Conservation (phyloP, 106 monocot genomes). For the Dendrobium chrysotoxum region DNA sequence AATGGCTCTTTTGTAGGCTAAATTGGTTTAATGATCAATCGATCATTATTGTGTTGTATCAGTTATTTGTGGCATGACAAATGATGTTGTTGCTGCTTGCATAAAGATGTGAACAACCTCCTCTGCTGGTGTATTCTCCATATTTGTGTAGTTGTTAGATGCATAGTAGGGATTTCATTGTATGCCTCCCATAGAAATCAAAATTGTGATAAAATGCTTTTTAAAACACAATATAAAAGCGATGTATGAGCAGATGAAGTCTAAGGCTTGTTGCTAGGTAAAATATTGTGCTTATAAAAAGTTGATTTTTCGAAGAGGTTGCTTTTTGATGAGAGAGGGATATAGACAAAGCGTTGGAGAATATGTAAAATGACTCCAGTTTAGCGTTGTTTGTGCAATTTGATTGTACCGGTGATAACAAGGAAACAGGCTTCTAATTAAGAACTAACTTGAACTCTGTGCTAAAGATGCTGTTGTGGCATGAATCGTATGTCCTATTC, state of each 20-base stretch:
- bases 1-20: neutral
- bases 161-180: neutral
- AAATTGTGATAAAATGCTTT: neutral
- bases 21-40: neutral
- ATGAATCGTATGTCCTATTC: neutral
- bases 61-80: neutral
- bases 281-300: conserved; percentile 1
- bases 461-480: neutral
- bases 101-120: neutral
- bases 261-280: neutral
- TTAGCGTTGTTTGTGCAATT: neutral
- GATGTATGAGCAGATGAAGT: neutral
- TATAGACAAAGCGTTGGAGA: neutral
- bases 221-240: neutral
- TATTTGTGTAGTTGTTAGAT: neutral
- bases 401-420: neutral
- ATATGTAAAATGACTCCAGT: neutral
- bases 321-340: neutral
- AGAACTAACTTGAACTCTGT: neutral
- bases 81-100: neutral
- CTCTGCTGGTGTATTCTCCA: neutral
- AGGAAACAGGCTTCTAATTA: neutral
- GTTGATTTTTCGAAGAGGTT: neutral
- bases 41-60: neutral
- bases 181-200: neutral